A percentile compares a stretch with the other conserved stretches of the same genome.
phyloP scores from a whole-genome alignment of 164 flowering plant genomes.

The Annona squamosa region DNA sequence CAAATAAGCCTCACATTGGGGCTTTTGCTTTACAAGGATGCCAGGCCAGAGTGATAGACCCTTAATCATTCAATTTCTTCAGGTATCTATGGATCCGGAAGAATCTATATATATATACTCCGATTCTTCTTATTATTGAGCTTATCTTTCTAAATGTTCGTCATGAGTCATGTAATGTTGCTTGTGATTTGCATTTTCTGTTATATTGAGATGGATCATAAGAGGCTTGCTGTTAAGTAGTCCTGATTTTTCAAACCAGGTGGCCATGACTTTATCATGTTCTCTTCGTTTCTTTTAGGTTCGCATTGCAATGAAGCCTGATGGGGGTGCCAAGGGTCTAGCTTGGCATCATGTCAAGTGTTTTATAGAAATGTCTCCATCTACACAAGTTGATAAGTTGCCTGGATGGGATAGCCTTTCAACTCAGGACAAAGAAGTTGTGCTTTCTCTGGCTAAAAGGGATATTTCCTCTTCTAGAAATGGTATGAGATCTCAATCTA shows the following conservation, averaged over 20 bases:
- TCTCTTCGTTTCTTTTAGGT: conserved; percentile 31
- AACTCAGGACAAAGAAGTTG: conserved; percentile 42
- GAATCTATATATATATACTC: no score
- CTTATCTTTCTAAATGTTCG: no score
- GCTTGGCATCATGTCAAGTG: conserved; percentile 93
- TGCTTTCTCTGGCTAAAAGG: conserved; percentile 34
- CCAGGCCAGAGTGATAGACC: no score
- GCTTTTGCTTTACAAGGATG: no score
- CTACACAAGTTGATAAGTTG: conserved; percentile 47
- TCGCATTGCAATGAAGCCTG: conserved; percentile 64
- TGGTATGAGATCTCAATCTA: conserved; percentile 26
- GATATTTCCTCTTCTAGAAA: conserved; percentile 25
- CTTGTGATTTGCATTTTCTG: no score
- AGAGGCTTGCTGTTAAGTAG: not conserved
- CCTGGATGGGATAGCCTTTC: conserved; percentile 71
- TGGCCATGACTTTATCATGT: not conserved
- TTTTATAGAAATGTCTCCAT: conserved; percentile 51
- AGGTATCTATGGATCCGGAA: no score
- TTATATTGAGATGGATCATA: no score
- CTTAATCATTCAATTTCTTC: no score
- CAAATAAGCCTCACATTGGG: no score
- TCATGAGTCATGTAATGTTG: no score
- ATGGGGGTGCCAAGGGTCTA: conserved; percentile 53
- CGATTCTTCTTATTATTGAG: no score
- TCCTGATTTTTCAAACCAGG: not conserved